Conservation (phyloP, 148 eudicot species). For the Chenopodium formosanum region DNA sequence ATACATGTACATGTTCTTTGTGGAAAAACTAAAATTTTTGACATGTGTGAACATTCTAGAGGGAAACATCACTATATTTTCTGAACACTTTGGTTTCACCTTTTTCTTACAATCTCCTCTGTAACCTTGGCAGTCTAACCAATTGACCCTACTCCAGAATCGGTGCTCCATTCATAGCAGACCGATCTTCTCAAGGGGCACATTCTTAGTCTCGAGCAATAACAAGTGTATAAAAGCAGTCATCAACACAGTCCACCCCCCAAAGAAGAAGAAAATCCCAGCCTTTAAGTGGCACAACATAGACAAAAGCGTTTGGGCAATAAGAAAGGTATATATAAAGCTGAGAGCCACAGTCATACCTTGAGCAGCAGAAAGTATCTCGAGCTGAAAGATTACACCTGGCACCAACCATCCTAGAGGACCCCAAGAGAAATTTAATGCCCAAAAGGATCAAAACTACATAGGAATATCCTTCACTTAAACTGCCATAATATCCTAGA, state of each 20-base stretch:
- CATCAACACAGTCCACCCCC: conserved; percentile 47
- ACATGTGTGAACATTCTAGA: no score
- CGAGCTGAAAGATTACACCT: conserved; percentile 47
- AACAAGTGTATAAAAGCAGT: conserved; percentile 37
- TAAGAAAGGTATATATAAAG: conserved; percentile 37
- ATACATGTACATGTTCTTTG: no score
- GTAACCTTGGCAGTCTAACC: neutral
- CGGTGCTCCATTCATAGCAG: conserved; percentile 46
- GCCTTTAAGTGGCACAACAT: conserved; percentile 44
- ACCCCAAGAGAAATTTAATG: conserved; percentile 42
- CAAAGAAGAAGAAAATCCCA: conserved; percentile 45
- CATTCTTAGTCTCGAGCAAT: conserved; percentile 47
- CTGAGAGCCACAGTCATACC: conserved; percentile 39
- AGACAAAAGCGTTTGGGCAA: conserved; percentile 36
- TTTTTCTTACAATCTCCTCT: neutral
- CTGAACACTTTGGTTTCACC: no score
- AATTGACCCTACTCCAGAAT: conserved; percentile 43
- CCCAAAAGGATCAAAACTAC: conserved; percentile 33
- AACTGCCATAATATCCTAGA: conserved; percentile 29
- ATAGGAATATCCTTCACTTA: conserved; percentile 34
- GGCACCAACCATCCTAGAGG: conserved; percentile 45
- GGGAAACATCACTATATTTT: no score
- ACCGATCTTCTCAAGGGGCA: conserved; percentile 45
- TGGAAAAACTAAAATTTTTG: no score
- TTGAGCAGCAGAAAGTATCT: conserved; percentile 46